Base-by-base conservation (phyloP, 1,139 yeast species). In the Blastobotrys malaysiensis region DNA sequence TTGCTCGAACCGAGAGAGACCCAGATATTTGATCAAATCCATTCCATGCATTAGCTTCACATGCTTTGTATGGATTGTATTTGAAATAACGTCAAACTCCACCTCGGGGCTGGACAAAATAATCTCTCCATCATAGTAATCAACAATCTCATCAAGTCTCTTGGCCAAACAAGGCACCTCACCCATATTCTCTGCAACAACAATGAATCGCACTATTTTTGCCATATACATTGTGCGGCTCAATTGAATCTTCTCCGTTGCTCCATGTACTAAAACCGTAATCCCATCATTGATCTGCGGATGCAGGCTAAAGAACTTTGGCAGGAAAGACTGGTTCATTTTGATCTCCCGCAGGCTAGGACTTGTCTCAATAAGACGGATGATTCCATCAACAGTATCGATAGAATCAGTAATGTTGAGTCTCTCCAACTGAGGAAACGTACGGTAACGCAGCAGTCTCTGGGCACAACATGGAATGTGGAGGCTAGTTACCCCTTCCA, bases 351-450 rank as follows among this genome's bases (percentile, higher is more conserved):
- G 26, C 31, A 48, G 46, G 19, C 16, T 36, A 5, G 46, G 46
- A n/a, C 45, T 36, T 3, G 46, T 19, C 43, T 22, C 21, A 16
- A 48, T n/a, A 9, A 36, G 14, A 2, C 21, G 48, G 18, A 26
- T 3, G n/a, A 50, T 24, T 7, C 48, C 52, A n/a, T 13, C 48
- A 9, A 14, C 18, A 7, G 14, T 48, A 31, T 14, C 27, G 31
- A 22, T 9, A 18, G 19, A 21, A n/a, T 43, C 27, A 14, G 45
- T 19, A n/a, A 20, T 31, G 11, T 46, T 46, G 3, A 46, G 43
- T 16, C 49, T 27, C 13, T 26, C 45, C 14, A 50, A 44, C 20
- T 27, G 4, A 20, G 48, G 48, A 36, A 50, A 50, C 1, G 39
- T 7, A 9, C 52, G 48, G 20, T 44, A 48, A 9, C 45, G 22